Conservation (phyloP, 2,329 filamentous ascomycete genomes). For the Hymenoscyphus albidus region DNA sequence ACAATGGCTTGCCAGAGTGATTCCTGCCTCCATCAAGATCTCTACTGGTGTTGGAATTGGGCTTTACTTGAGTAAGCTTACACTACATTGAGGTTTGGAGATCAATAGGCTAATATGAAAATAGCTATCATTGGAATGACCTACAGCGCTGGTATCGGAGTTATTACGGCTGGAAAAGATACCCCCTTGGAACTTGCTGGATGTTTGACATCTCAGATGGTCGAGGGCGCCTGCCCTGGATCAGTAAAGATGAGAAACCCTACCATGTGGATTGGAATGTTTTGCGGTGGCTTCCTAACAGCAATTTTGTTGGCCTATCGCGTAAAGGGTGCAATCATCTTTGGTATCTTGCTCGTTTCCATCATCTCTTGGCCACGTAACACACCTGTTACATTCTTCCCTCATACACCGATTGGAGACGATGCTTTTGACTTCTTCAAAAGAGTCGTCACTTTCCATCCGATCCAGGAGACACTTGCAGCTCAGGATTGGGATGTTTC, state of each 20-base stretch:
- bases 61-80: conserved; percentile 50
- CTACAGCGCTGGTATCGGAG: conserved; percentile 75
- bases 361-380: conserved; percentile 81
- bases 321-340: conserved; percentile 79
- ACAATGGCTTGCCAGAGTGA: conserved; percentile 79
- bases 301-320: conserved; percentile 76
- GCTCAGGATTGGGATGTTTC: conserved; percentile 70
- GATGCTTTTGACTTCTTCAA: conserved; percentile 79
- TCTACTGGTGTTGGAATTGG: conserved; percentile 84
- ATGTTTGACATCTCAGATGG: conserved; percentile 11
- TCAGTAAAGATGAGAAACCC: conserved; percentile 64
- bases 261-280: conserved; percentile 70
- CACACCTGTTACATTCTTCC: conserved; percentile 76
- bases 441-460: conserved; percentile 77
- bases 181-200: conserved; percentile 74
- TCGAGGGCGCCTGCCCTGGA: conserved; percentile 53
- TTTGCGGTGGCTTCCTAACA: conserved; percentile 76
- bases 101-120: background rate
- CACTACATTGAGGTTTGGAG: background rate
- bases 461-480: conserved; percentile 62
- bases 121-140: conserved; percentile 63
- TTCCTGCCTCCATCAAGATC: conserved; percentile 78
- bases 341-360: conserved; percentile 74
- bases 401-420: conserved; percentile 64
- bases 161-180: conserved; percentile 60